Evolutionary conservation across 2,329 filamentous ascomycete species (phyloP), one percentile per base, ranked within the genome.

Genomic region (Alternaria sp.): DNA sequence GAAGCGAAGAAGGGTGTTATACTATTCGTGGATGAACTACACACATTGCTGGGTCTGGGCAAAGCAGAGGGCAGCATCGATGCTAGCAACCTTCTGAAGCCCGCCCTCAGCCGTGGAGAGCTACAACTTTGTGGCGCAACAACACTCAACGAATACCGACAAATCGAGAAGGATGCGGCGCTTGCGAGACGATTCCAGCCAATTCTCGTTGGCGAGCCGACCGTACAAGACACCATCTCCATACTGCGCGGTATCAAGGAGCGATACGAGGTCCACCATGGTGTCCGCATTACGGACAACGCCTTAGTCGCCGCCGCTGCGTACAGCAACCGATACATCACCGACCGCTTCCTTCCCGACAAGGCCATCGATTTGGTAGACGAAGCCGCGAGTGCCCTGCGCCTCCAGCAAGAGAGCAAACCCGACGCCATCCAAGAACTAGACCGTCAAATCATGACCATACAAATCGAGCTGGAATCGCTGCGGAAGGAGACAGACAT

Each of bases 321-420:
- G 0, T 92, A 96, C 76, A 96, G 92, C 66, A 98, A 98, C 75
- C 91, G 96, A 55, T 99, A 98, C 79, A 96, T 99, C 70, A 97
- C 94, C 13, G 95, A 98, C 76, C 90, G 96, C 2, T 98, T 97
- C 80, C 84, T 98, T 1, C 96, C 96, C 0, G 96, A 99, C 81
- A 98, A 98, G 79, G 96, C 96, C 3, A 98, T 99, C 67, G 96
- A 98, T 78, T 81, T 98, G 15, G 96, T 99, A 79, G 96, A 98
- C 69, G 96, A 98, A 81, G 96, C 96, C 10, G 94, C 95, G 1
- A 96, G 92, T 64, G 93, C 93, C 21, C 83, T 98, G 10, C 89
- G 96, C 47, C 82, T 98, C 30, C 95, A 98, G 76, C 96, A 98
- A 80, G 96, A 99, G 80, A 97, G 93, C 72, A 98, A 97, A 73